These are phyloP conservation scores for Xylaria acuta DNA, from an alignment of 495 filamentous ascomycete genomes.

Conservation along the genomic window DNA sequence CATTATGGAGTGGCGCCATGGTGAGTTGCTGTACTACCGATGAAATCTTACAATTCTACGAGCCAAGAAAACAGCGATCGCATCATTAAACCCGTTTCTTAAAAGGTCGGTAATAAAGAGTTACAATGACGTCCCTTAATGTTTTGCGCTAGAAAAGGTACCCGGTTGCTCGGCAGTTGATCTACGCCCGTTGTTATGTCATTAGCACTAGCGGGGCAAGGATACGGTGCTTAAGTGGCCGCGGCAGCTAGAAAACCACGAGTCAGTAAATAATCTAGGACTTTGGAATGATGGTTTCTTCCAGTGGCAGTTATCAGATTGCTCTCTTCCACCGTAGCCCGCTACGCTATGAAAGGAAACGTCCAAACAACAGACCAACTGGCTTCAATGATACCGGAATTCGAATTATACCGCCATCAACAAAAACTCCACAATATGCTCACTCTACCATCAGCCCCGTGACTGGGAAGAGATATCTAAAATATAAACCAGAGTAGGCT, in stretches of 20 bases:
- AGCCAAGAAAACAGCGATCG: background rate
- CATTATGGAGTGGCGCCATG: conserved; percentile 35
- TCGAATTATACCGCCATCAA: background rate
- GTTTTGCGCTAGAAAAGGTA: background rate
- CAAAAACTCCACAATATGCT: background rate
- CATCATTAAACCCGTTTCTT: background rate
- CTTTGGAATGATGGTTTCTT: background rate
- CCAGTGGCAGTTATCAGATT: background rate
- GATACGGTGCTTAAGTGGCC: background rate
- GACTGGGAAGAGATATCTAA: background rate
- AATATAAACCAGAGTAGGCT: background rate
- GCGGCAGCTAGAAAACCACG: background rate
- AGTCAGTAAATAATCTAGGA: background rate
- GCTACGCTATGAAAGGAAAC: background rate
- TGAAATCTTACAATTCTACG: background rate
- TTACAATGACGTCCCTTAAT: background rate
- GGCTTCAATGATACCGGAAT: too few species aligned
- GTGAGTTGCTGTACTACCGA: conserved; percentile 6
- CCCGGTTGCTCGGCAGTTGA: conserved; percentile 34
- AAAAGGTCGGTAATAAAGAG: background rate
- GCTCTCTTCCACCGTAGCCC: background rate
- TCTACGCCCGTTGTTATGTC: conserved; percentile 32
- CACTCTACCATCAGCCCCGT: background rate
- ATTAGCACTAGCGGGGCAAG: background rate
- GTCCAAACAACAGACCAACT: too few species aligned